Base-by-base conservation (phyloP, 352 stramenopile genomes). In the Phytopythium boreale region DNA sequence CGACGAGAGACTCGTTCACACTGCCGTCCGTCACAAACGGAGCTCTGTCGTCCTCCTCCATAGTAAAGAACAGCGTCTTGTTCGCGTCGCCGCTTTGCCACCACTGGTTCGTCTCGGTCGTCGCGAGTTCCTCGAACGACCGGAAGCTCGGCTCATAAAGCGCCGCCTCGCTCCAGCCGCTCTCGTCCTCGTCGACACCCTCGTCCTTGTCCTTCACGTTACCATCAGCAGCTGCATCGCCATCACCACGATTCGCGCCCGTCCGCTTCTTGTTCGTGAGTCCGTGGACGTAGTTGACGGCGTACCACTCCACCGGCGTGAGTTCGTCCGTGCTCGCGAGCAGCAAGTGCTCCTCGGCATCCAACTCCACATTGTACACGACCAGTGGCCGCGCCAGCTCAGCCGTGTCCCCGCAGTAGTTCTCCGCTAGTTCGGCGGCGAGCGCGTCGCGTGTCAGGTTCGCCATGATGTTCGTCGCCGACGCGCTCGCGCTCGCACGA, bases 261-360 rank as follows among this genome's bases (percentile, higher is more conserved):
- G 37, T 66, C 7, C 74, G 75, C 60, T 89, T 89, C 39, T 86
- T 84, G 27, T 90, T 76, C n/a, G 76, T 89, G 17, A 82, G 66
- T 2, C 59, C 66, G 29, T 93, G 77, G 0, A 95, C 75, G 43
- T 82, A 92, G 56, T 90, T 87, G 22, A 95, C 87, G 1, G 87
- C 84, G 50, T 92, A 93, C 87, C 87, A 95, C 68, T 95, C 87
- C 46, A 95, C 82, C 20, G 84, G 85, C 22, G 76, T 91, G 15
- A 95, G 66, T 27, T 95, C 87, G 64, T 95, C 87, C 11, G 84
- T 89, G 64, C 92, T 93, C 14, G 85, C 82, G 5, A 95, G 63
- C 44, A 95, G 71, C 31, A 95, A 70, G 63, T 95, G 87, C 50
- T 95, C 87, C 57, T 93, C 83, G 6, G 85, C 74, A 65, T 92